phyloP scores from a whole-genome alignment of 176 grass and related monocot genomes.

The Sorghum bicolor region Sorghum_bicolor_NCBIv3 NC_012873.2:12015001-12015500 shows the following conservation, averaged over 20 bases:
- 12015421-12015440: constrained; percentile 78
- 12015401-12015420: constrained; percentile 85
- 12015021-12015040: constrained; percentile 48
- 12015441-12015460: constrained; percentile 53
- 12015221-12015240: constrained; percentile 46
- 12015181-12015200: constrained; percentile 72
- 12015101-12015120: neutral
- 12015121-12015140: neutral
- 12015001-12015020: constrained; percentile 57
- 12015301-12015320: neutral
- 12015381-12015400: constrained; percentile 83
- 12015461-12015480: neutral
- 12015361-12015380: constrained; percentile 88
- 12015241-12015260: constrained; percentile 77
- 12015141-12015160: neutral
- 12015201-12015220: constrained; percentile 59
- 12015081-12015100: neutral
- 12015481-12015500: neutral
- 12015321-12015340: neutral
- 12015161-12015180: constrained; percentile 88
- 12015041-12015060: constrained; percentile 53
- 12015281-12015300: neutral
- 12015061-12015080: constrained; percentile 66
- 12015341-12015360: constrained; percentile 68
- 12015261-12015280: neutral